These are phyloP conservation scores for Calophaca sinica DNA, from an alignment of 306 rosid genomes.

Conservation along the genomic window DNA sequence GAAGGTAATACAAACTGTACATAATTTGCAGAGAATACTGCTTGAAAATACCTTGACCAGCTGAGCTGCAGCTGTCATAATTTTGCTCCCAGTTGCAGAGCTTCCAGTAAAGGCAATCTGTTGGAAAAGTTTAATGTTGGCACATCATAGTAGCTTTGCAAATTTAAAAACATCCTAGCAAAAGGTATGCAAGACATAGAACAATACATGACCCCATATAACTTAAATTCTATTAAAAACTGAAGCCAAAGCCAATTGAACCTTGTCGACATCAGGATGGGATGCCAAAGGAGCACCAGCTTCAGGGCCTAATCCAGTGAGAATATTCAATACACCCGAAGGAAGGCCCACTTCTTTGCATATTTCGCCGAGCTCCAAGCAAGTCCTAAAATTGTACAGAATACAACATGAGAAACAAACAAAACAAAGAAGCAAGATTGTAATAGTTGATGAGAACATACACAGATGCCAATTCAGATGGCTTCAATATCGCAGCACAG, in stretches of 20 bases:
- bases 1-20: conserved; percentile 4
- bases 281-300: conserved; percentile 97
- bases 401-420: conserved; percentile 29
- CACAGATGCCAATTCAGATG: conserved; percentile 95
- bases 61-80: conserved; percentile 93
- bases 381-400: conserved; percentile 63
- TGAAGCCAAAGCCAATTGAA: conserved; percentile 33
- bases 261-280: conserved; percentile 97
- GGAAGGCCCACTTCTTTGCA: conserved; percentile 91
- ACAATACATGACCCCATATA: conserved; percentile 4
- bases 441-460: conserved; percentile 53
- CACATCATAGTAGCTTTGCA: conserved; percentile 26
- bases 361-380: conserved; percentile 83
- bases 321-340: conserved; percentile 77
- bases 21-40: conserved; percentile 19
- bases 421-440: conserved; percentile 31
- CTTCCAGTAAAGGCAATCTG: conserved; percentile 99
- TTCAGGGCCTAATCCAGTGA: conserved; percentile 91
- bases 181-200: not conserved
- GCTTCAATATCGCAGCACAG: conserved; percentile 96
- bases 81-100: conserved; percentile 84
- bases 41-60: conserved; percentile 70
- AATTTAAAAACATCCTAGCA: conserved; percentile 23
- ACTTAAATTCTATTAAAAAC: conserved; percentile 27
- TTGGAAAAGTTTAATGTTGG: conserved; percentile 41